Evolutionary conservation across 2,329 filamentous ascomycete species (phyloP), one percentile per base, ranked within the genome.

Genomic region (Ceratocystis diversiconidia): DNA sequence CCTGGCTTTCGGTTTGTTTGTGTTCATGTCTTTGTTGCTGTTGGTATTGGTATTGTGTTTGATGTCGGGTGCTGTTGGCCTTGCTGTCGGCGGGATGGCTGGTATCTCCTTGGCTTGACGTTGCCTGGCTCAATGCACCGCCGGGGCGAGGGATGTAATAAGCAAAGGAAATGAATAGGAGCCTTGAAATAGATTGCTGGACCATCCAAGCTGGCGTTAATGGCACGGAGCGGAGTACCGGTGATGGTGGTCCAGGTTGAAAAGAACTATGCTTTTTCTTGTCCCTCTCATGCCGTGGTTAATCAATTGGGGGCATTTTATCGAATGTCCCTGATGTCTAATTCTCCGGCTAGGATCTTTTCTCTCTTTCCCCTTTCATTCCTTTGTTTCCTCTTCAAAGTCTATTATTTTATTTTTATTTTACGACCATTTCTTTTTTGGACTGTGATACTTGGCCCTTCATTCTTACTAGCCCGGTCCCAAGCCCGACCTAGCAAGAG

Each of bases 371-470:
- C 36, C 10, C 36, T 5, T 36, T 41, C 3, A 41, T 15, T 41
- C 36, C 30, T 25, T 28, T 43, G 32, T 61, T 46, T 44, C 3
- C 55, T 59, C 55, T n/a, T 30, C 0, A 32, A 30, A 17, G 28
- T 30, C 55, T 59, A 59, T 59, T 59, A 59, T 59, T 59, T 61
- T 61, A 46, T 61, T 46, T 61, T 61, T 61, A 46, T 61, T 46
- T 61, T 59, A 59, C 17, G 55, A n/a, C 55, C n/a, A 59, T 8
- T 36, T 19, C 55, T 30, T 12, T 59, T 32, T 17, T 59, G 25
- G 55, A 36, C 25, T 59, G 55, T 36, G 55, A 36, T 59, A 59
- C 55, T 59, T 15, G 28, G 12, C n/a, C 52, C 52, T 61, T 44
- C 59, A 61, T 61, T 28, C 59, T 46, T 41, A 7, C 41, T 5